phyloP scores from a whole-genome alignment of 1,284 basidiomycete species.

The Abortiporus biennis region DNA sequence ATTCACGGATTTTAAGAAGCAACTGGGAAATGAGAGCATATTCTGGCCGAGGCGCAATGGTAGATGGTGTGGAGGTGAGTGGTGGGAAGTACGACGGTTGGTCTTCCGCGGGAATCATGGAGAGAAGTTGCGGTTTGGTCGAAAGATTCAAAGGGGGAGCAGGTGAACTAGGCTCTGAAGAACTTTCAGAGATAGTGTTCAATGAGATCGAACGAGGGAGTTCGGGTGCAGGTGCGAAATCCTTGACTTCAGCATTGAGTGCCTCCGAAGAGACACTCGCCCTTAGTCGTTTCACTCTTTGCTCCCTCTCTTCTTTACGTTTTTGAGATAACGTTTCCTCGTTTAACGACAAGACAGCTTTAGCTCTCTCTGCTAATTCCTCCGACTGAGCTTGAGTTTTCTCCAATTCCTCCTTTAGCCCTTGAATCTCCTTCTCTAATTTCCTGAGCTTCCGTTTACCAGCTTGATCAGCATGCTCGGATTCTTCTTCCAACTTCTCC shows the following conservation, averaged over 20 bases:
- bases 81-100: constrained; percentile 9
- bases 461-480: constrained; percentile 54
- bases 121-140: not conserved
- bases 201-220: constrained; percentile 14
- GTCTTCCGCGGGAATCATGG: not conserved
- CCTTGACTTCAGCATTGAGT: constrained; percentile 22
- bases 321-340: constrained; percentile 25
- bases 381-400: constrained; percentile 60
- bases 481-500: constrained; percentile 68
- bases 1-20: constrained; percentile 70
- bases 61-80: constrained; percentile 4
- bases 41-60: constrained; percentile 25
- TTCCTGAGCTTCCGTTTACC: constrained; percentile 64
- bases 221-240: constrained; percentile 55
- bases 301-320: constrained; percentile 52
- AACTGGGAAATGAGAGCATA: constrained; percentile 65
- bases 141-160: constrained; percentile 1
- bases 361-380: constrained; percentile 61
- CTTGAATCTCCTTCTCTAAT: constrained; percentile 72
- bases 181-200: not conserved
- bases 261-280: not conserved
- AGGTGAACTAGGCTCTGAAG: not conserved
- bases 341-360: constrained; percentile 31
- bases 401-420: constrained; percentile 67
- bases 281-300: constrained; percentile 39